A percentile compares a stretch with the other conserved stretches of the same genome.
These are phyloP conservation scores for Cryptosporidium felis DNA, from an alignment of 169 alveolate genomes.

Conservation along the genomic window DNA sequence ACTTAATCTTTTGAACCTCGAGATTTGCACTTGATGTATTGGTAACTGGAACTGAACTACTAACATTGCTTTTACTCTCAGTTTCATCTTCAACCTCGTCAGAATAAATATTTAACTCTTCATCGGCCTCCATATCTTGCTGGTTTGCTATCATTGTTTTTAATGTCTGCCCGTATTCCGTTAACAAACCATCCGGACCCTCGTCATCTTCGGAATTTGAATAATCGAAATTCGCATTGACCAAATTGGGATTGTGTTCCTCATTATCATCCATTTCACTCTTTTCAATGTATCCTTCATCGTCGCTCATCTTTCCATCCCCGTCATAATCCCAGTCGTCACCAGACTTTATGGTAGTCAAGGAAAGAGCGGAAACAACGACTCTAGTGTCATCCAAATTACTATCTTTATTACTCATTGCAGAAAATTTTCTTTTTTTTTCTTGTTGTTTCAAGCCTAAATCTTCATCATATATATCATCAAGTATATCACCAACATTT, in stretches of 20 bases:
- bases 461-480: conserved; percentile 52
- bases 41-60: conserved; percentile 19
- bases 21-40: not conserved
- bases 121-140: conserved; percentile 71
- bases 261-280: conserved; percentile 43
- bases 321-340: conserved; percentile 68
- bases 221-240: conserved; percentile 20
- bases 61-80: conserved; percentile 54
- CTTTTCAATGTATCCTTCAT: conserved; percentile 58
- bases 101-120: conserved; percentile 53
- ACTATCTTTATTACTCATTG: conserved; percentile 18
- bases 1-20: not conserved
- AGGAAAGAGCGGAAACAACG: conserved; percentile 63
- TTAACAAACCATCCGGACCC: conserved; percentile 61
- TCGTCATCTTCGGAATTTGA: conserved; percentile 62
- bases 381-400: conserved; percentile 8
- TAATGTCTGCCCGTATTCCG: conserved; percentile 62
- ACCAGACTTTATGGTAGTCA: conserved; percentile 24
- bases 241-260: conserved; percentile 23
- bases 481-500: conserved; percentile 41
- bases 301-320: conserved; percentile 69
- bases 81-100: conserved; percentile 57
- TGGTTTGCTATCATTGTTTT: conserved; percentile 68
- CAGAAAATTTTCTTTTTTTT: conserved; percentile 59
- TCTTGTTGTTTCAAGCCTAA: conserved; percentile 64